Evolutionary conservation across 495 filamentous ascomycete genomes (phyloP).

Genomic region (Penicillium tannophilum): DNA sequence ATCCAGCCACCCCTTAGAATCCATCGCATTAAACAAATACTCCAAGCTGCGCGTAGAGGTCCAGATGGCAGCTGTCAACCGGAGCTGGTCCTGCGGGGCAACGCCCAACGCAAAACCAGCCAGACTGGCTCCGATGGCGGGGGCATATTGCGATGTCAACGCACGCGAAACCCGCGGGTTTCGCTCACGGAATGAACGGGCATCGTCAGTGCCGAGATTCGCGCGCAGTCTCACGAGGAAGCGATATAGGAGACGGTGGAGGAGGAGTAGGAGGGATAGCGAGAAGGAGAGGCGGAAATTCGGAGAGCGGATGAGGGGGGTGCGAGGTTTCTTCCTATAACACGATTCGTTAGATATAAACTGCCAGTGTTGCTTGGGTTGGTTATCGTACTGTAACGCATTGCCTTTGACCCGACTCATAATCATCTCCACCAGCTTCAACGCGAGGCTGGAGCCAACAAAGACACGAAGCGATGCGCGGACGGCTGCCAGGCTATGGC

Average conservation of each 20-base stretch:
- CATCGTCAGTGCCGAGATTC: slow-evolving; percentile 73
- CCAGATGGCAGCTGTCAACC: slow-evolving; percentile 80
- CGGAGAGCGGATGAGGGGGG: slow-evolving; percentile 64
- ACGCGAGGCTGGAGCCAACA: slow-evolving; percentile 63
- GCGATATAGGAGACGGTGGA: slow-evolving; percentile 86
- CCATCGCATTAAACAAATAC: slow-evolving; percentile 80
- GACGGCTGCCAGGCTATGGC: slow-evolving; percentile 79
- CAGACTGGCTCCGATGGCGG: slow-evolving; percentile 83
- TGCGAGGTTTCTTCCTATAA: slow-evolving; percentile 45
- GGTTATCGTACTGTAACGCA: slow-evolving; percentile 28
- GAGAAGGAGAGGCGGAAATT: slow-evolving; percentile 78
- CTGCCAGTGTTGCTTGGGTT: neutral
- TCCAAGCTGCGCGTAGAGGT: slow-evolving; percentile 77
- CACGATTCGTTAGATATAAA: neutral
- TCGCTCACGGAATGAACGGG: slow-evolving; percentile 73
- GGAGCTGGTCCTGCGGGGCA: slow-evolving; percentile 73
- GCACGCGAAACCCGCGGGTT: slow-evolving; percentile 75
- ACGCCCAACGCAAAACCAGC: slow-evolving; percentile 82
- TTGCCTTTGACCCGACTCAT: slow-evolving; percentile 45
- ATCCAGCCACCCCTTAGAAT: slow-evolving; percentile 78
- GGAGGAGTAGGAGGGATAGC: slow-evolving; percentile 77
- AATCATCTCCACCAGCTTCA: slow-evolving; percentile 70
- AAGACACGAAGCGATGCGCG: slow-evolving; percentile 77
- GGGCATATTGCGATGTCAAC: slow-evolving; percentile 79
- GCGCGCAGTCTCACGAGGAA: slow-evolving; percentile 82